phyloP scores from a whole-genome alignment of 2,329 filamentous ascomycete species.

The Colletotrichum endophyticum region DNA sequence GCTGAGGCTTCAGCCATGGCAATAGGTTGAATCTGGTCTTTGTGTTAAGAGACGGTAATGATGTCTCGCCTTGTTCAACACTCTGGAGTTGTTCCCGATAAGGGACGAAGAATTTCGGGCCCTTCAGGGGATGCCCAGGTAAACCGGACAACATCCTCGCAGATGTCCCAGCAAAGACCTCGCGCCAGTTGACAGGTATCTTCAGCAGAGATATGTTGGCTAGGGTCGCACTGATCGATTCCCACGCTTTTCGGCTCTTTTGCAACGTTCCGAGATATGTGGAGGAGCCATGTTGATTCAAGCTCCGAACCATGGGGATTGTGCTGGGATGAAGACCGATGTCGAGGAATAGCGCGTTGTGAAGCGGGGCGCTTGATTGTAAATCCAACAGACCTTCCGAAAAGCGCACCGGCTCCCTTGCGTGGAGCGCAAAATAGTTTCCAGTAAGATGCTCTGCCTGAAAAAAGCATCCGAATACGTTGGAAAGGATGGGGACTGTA shows the following conservation, averaged over 20 bases:
- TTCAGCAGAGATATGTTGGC: neutral
- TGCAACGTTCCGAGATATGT: neutral
- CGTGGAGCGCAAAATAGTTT: neutral
- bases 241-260: neutral
- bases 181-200: neutral
- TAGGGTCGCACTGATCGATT: neutral
- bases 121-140: neutral
- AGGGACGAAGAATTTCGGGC: neutral
- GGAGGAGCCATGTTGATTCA: neutral
- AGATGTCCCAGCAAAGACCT: neutral
- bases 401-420: neutral
- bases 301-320: neutral
- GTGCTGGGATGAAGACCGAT: neutral
- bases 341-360: neutral
- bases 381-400: neutral
- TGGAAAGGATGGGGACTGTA: neutral
- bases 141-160: neutral
- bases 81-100: neutral
- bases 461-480: neutral
- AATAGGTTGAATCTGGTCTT: neutral
- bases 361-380: neutral
- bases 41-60: neutral
- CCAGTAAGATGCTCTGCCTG: neutral
- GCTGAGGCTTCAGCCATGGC: neutral
- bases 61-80: neutral